A percentile compares a stretch with the other conserved stretches of the same genome.
phyloP scores from a whole-genome alignment of 805 yeast genomes.

The Sugiyamaella floridensis region DNA sequence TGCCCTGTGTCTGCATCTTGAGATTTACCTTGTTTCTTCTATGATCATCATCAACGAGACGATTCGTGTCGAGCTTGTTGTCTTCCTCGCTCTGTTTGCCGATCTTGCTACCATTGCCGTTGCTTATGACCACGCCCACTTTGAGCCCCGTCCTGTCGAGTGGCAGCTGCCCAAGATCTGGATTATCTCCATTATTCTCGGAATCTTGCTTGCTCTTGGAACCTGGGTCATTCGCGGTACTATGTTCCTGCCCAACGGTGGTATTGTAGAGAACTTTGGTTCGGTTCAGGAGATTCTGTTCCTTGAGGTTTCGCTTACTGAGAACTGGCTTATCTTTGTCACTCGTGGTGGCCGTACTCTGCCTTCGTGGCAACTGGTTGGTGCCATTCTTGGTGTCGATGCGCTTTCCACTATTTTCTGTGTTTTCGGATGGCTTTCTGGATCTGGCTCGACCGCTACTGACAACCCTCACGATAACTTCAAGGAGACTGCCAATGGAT shows the following conservation, averaged over 20 bases:
- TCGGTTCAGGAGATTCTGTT: constrained; percentile 88
- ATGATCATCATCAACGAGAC: constrained; percentile 88
- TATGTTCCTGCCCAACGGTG: constrained; percentile 71
- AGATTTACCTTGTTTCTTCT: constrained; percentile 90
- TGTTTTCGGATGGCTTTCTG: constrained; percentile 83
- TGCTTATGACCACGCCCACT: constrained; percentile 97
- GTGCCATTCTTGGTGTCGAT: constrained; percentile 89
- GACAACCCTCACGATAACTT: constrained; percentile 34
- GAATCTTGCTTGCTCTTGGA: constrained; percentile 81
- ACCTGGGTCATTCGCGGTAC: constrained; percentile 93
- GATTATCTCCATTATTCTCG: constrained; percentile 91
- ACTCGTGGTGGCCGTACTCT: constrained; percentile 98
- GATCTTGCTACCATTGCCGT: constrained; percentile 96
- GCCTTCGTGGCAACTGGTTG: constrained; percentile 96
- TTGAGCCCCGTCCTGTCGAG: constrained; percentile 86
- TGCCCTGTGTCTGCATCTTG: constrained; percentile 92
- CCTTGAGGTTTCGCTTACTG: constrained; percentile 91
- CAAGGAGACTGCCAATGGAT: constrained; percentile 63
- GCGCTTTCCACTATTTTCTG: constrained; percentile 86
- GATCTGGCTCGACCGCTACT: constrained; percentile 29
- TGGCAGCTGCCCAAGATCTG: constrained; percentile 97
- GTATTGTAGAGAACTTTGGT: constrained; percentile 94
- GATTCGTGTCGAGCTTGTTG: constrained; percentile 81
- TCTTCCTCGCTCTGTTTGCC: constrained; percentile 93
- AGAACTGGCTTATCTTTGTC: constrained; percentile 94